Conservation (phyloP, 2,329 filamentous ascomycete genomes). For the Ceratocystis destructans region DNA sequence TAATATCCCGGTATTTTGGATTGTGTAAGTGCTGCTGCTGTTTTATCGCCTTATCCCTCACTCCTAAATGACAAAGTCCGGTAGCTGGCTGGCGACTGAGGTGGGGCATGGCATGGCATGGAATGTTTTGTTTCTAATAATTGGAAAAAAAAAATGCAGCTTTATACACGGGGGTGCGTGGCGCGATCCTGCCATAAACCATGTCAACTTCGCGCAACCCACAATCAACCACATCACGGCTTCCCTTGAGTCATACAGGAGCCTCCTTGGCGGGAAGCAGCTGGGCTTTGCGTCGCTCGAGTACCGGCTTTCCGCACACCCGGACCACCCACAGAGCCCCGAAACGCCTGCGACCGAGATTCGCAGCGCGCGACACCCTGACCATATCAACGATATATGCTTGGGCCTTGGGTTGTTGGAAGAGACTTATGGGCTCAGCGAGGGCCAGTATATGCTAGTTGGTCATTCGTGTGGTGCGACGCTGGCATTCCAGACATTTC, state of each 20-base stretch:
- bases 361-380: slow-evolving; percentile 41
- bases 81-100: too few relatives aligned
- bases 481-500: slow-evolving; percentile 34
- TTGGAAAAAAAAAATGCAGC: slow-evolving; percentile 8
- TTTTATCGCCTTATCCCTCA: not conserved
- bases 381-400: slow-evolving; percentile 45
- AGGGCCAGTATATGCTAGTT: slow-evolving; percentile 38
- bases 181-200: slow-evolving; percentile 22
- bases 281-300: slow-evolving; percentile 33
- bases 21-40: not conserved
- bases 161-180: slow-evolving; percentile 24
- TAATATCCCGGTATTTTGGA: not conserved
- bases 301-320: slow-evolving; percentile 45
- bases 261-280: not conserved
- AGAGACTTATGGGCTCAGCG: slow-evolving; percentile 32
- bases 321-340: slow-evolving; percentile 30
- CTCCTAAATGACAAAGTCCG: too few relatives aligned
- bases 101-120: not conserved
- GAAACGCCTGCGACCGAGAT: slow-evolving; percentile 21
- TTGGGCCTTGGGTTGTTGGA: slow-evolving; percentile 37
- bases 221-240: not conserved
- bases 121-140: not conserved
- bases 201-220: slow-evolving; percentile 17
- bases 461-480: slow-evolving; percentile 52
- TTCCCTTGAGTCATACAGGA: not conserved